Base-by-base conservation (phyloP, 106 monocot genomes). In the Dioscorea alata region DNA sequence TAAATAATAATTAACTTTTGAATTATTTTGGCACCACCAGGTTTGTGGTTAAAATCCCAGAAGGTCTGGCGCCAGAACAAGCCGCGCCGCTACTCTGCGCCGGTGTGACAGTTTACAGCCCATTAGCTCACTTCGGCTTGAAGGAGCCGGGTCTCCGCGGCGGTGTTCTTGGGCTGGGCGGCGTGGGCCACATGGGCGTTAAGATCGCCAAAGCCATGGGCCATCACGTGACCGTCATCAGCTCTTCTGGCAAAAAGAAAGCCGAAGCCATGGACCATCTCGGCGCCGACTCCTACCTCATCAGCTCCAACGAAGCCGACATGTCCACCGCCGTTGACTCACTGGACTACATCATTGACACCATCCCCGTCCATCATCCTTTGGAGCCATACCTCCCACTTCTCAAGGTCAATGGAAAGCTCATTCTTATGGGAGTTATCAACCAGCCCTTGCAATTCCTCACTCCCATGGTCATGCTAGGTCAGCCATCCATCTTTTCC, bases 101-200 rank as follows among this genome's bases (percentile, higher is more conserved):
- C 0, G 99, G 99, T 9, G 78, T 99, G 54, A 99, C 99, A 6
- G 83, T 90, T 6, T 99, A 93, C 85, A 99, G 99, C 81, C 99
- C 99, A 0, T 69, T 99, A 57, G 83, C 81, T 42, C 80, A 90
- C 73, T 85, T 84, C 63, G 85, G 83, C 15, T 85, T 99, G 21
- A 85, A 35, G 57, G 6, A 32, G 67, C 9, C n/a, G n/a, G 89
- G 93, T 13, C 85, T 93, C 6, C 69, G 68, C 22, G 99, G 85
- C 13, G 99, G 69, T 6, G 76, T 99, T n/a, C 64, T 93, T 25
- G 99, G 99, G 0, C 90, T 99, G 0, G 99, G 99, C 7, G 99
- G 99, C 0, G 99, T 99, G 8, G 99, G 99, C 12, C 99, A 99
- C 69, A 93, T 99, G 90, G 99, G 90, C 1, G 93, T 93, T 58